A percentile compares a stretch with the other conserved stretches of the same genome.
Conservation (phyloP, 139 green algal genomes). For the Chlamydomonas applanata region DNA sequence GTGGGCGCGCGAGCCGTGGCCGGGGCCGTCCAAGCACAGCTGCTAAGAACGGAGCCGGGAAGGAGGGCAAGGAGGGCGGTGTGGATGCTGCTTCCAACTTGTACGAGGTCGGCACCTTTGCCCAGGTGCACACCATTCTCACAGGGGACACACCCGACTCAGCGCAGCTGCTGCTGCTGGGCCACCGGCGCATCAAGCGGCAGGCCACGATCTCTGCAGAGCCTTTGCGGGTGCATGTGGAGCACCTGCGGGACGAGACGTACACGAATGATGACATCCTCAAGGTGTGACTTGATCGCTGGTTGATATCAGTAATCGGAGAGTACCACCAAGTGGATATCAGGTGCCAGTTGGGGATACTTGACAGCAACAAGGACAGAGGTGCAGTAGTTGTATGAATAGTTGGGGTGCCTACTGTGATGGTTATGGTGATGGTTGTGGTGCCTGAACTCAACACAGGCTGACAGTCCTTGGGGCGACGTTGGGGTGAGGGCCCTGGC, state of each 20-base stretch:
- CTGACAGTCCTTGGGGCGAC: too few species aligned
- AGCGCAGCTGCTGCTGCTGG: slow-evolving; percentile 88
- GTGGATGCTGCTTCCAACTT: slow-evolving; percentile 47
- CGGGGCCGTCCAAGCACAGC: background rate
- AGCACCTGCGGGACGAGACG: slow-evolving; percentile 79
- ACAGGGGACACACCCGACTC: slow-evolving; percentile 53
- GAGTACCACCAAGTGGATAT: too few species aligned
- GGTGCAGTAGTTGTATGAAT: too few species aligned
- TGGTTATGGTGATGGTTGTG: too few species aligned
- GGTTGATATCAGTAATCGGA: too few species aligned
- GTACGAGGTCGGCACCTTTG: slow-evolving; percentile 84
- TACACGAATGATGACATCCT: slow-evolving; percentile 83
- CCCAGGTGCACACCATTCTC: slow-evolving; percentile 78
- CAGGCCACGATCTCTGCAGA: slow-evolving; percentile 47
- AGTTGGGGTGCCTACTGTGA: too few species aligned
- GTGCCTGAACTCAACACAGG: too few species aligned
- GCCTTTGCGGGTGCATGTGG: slow-evolving; percentile 77
- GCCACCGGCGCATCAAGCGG: slow-evolving; percentile 76
- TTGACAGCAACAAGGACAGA: background rate
- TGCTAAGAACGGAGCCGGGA: background rate
- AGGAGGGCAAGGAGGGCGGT: background rate
- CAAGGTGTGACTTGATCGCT: slow-evolving; percentile 65
- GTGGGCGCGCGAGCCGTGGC: background rate
- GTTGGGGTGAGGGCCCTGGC: too few species aligned
- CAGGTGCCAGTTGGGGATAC: too few species aligned